phyloP scores from a whole-genome alignment of 805 yeast species.

The Candida tammaniensis region DNA sequence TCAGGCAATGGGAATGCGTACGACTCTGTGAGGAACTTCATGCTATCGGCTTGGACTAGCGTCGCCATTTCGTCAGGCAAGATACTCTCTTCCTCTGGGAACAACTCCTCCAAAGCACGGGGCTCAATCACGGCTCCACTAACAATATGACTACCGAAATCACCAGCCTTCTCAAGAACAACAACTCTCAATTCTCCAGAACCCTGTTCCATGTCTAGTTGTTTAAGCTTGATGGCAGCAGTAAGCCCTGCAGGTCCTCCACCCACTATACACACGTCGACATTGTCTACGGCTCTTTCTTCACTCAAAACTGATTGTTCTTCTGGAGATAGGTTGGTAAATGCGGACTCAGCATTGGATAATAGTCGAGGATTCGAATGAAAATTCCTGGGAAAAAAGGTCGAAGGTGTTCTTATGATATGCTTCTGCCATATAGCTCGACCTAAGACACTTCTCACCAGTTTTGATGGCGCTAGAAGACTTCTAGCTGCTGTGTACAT shows the following conservation, averaged over 20 bases:
- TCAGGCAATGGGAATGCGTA: conserved; percentile 76
- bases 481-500: no score
- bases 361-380: no score
- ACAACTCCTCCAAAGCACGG: conserved; percentile 76
- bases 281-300: conserved; percentile 79
- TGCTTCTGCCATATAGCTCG: no score
- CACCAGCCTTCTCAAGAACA: conserved; percentile 88
- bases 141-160: conserved; percentile 87
- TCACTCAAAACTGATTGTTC: conserved; percentile 39
- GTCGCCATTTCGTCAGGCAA: conserved; percentile 78
- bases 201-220: conserved; percentile 66
- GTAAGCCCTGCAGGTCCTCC: conserved; percentile 98
- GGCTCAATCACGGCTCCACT: conserved; percentile 97
- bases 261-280: conserved; percentile 94
- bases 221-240: conserved; percentile 87
- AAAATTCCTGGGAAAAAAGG: no score
- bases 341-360: no score
- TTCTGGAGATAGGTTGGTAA: no score
- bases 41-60: conserved; percentile 66
- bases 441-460: no score
- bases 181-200: conserved; percentile 76
- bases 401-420: no score
- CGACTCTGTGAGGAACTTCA: conserved; percentile 65
- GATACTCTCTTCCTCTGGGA: conserved; percentile 58
- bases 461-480: no score